phyloP scores from a whole-genome alignment of 176 grass and related monocot species.

The Thalia dealbata region DNA sequence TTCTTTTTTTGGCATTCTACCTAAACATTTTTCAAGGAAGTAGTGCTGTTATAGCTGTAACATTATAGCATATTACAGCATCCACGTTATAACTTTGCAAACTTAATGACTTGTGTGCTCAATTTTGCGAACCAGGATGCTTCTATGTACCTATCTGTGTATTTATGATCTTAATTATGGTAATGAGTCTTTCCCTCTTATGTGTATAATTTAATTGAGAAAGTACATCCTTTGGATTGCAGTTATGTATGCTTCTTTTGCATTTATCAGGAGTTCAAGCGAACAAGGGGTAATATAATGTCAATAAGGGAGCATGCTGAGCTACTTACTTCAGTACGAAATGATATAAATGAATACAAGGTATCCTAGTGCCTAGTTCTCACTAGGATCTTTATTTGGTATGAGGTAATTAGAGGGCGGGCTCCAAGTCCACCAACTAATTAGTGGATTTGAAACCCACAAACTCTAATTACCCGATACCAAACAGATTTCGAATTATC shows the following conservation, averaged over 20 bases:
- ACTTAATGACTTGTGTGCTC: background rate
- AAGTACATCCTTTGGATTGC: background rate
- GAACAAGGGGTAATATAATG: constrained; percentile 33
- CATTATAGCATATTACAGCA: background rate
- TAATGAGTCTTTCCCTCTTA: background rate
- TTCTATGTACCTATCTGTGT: background rate
- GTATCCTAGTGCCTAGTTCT: constrained; percentile 10
- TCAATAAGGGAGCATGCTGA: constrained; percentile 37
- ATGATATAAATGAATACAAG: constrained; percentile 50
- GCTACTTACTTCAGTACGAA: constrained; percentile 35
- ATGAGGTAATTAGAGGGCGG: too few relatives aligned
- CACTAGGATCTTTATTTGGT: too few relatives aligned
- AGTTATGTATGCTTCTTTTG: background rate
- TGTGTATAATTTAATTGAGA: background rate
- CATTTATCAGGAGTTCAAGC: constrained; percentile 33
- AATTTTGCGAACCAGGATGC: background rate
- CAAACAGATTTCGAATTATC: background rate
- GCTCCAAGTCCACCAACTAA: too few relatives aligned
- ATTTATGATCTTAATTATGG: background rate
- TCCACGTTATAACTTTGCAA: background rate
- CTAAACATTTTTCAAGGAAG: background rate
- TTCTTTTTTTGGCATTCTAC: background rate
- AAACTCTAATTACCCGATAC: too few relatives aligned
- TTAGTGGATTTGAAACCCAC: too few relatives aligned
- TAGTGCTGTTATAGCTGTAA: background rate